Evolutionary conservation across 192 early-diverging fungal genomes (phyloP), one percentile per base, ranked within the genome.

Genomic region (Backusella macrospora): DNA sequence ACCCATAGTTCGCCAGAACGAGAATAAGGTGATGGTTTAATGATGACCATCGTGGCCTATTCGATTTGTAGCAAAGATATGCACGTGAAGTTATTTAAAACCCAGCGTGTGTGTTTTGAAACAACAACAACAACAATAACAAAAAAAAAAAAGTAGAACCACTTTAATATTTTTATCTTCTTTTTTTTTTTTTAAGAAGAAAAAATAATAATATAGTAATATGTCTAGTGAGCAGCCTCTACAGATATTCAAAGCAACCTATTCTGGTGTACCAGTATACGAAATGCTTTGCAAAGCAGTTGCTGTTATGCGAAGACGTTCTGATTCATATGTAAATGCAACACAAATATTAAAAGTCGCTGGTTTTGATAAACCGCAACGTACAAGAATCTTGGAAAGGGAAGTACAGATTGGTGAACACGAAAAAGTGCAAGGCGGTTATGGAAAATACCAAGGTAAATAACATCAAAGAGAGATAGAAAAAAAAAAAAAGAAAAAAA

Each of bases 331-430:
- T 80, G 82, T 99, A 59, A 99, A 99, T 80, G 96, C 96, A 16
- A 99, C 97, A 0, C 97, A 99, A 81, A 93, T 99, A 65, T 87
- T 99, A 42, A 99, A 99, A 79, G 96, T 97, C 4, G 97, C 96
- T 8, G 89, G 90, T 13, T 90, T 99, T 66, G 94, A 98, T 71
- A 98, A 98, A 86, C 91, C 91, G 0, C 88, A 88, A 76, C 82
- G 97, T 59, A 96, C 95, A 37, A 90, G 94, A 71, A 96, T 99
- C 66, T 85, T 99, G 64, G 97, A 98, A 79, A 86, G 90, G 59
- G 96, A 97, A 75, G 88, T 97, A 8, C 90, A 93, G 72, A 92
- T 84, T 1, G 93, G 94, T 16, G 83, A 88, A 64, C 95, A 95
- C 72, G 96, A 99, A 67, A 97, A 97, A 77, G 92, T 99, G 14